Evolutionary conservation across 2,329 filamentous ascomycete species (phyloP).

Genomic region (Trichoderma endophyticum): DNA sequence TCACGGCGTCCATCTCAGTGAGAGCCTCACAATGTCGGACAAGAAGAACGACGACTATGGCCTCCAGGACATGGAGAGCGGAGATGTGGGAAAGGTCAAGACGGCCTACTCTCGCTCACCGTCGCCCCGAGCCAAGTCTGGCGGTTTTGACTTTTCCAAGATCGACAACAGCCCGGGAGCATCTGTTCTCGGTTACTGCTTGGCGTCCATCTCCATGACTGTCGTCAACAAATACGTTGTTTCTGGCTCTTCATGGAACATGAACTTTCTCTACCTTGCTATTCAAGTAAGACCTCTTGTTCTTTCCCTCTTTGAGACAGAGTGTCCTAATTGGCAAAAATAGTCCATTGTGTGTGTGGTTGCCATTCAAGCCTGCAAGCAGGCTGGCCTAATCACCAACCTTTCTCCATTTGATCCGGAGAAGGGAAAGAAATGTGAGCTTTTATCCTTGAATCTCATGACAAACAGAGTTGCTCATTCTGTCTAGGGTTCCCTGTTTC

Average conservation of each 20-base stretch:
- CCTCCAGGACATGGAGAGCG: conserved; percentile 64
- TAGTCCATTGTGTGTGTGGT: conserved; percentile 86
- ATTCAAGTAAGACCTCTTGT: conserved; percentile 67
- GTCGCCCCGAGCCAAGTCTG: conserved; percentile 21
- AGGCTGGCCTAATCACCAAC: conserved; percentile 76
- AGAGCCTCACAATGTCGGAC: conserved; percentile 62
- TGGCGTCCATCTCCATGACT: conserved; percentile 98
- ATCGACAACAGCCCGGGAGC: conserved; percentile 73
- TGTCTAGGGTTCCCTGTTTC: conserved; percentile 88
- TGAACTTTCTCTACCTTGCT: conserved; percentile 92
- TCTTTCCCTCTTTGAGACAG: neutral
- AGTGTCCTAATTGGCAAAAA: conserved; percentile 19
- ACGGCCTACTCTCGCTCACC: conserved; percentile 31
- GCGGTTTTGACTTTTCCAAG: conserved; percentile 40
- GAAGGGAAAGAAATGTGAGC: conserved; percentile 87
- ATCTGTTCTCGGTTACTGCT: conserved; percentile 86
- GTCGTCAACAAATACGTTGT: conserved; percentile 99
- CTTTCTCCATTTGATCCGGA: conserved; percentile 77
- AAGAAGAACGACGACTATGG: conserved; percentile 84
- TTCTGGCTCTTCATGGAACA: conserved; percentile 84
- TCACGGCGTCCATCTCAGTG: neutral
- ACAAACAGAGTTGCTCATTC: conserved; percentile 22
- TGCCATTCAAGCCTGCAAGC: conserved; percentile 80
- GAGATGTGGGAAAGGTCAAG: conserved; percentile 45
- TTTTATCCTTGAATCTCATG: neutral